Base-by-base conservation (phyloP, 441 rosid genomes). In the Arabidopsis lyrata region DNA sequence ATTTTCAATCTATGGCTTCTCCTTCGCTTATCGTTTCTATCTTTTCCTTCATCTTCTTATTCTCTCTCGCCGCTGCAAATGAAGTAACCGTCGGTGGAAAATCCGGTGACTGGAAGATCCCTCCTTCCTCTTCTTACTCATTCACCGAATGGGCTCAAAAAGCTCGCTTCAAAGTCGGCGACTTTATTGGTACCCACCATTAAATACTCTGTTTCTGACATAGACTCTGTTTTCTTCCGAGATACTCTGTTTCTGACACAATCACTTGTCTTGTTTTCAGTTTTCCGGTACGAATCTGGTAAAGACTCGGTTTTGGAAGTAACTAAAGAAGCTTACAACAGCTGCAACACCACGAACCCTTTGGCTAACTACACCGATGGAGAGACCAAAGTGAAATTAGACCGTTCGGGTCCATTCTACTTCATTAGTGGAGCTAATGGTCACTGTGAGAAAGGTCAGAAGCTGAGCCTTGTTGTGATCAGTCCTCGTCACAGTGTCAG, bases 71-170 rank as follows among this genome's bases (percentile, higher is more conserved):
- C 13, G 54, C 58, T 14, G 77, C 81, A 67, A 72, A 77, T 66
- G 77, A 77, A 61, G 70, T 77, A 45, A 61, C 68, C 47, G 66
- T 78, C 42, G 81, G 77, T n/a, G 77, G 62, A n/a, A 78, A 73
- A 55, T 68, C 74, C 24, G 74, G 66, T 3, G 55, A 9, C 53
- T 78, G 81, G 78, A 73, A 61, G 22, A 48, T 67, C 27, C 81
- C 81, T 34, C 12, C 59, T 1, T 78, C 87, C 31, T 87, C 92
- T 3, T 80, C 89, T 62, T 75, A 89, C 15, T 87, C 87, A 32
- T 91, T 92, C 72, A 92, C 86, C 35, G 73, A 68, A 48, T 92
- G 97, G 99, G 98, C 93, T 16, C 83, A 76, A 57, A 80, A 70
- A 4, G 34, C 88, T 62, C 97, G 98, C 12, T 95, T 95, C 77